phyloP scores from a whole-genome alignment of 441 rosid species.

The Mallotus repandus region DNA sequence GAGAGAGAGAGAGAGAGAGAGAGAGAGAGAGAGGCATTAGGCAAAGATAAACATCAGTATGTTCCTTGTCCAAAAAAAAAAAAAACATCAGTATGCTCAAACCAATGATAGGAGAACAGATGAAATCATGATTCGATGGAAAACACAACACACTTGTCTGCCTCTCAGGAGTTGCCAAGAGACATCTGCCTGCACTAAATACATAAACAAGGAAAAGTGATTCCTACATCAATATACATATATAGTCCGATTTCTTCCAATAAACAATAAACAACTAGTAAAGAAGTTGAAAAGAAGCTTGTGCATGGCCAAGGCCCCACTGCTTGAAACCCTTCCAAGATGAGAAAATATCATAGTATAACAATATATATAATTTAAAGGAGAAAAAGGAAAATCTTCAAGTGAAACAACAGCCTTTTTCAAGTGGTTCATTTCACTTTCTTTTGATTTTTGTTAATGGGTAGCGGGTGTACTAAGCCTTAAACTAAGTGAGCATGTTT shows the following conservation, averaged over 20 bases:
- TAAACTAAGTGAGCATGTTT: conserved; percentile 45
- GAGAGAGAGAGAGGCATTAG: too few species aligned
- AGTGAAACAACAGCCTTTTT: conserved; percentile 25
- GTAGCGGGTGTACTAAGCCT: conserved; percentile 29
- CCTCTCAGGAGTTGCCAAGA: conserved; percentile 36
- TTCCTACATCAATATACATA: conserved; percentile 3
- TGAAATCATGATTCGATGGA: conserved; percentile 22
- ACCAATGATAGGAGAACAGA: conserved; percentile 33
- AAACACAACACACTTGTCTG: conserved; percentile 27
- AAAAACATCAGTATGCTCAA: not conserved
- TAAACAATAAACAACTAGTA: conserved; percentile 8
- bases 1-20: not conserved
- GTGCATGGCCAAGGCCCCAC: not conserved
- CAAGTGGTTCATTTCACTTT: conserved; percentile 18
- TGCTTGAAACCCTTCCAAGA: not conserved
- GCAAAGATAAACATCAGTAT: conserved; percentile 23
- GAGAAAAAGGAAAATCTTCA: conserved; percentile 20
- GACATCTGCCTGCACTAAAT: conserved; percentile 28
- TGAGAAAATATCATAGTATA: too few species aligned
- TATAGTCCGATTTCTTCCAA: not conserved
- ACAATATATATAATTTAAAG: not conserved
- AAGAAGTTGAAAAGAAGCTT: conserved; percentile 1
- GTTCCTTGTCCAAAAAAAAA: too few species aligned
- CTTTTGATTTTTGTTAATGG: conserved; percentile 30
- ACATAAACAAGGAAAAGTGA: conserved; percentile 18